Evolutionary conservation across 192 early-diverging fungal species (phyloP), one percentile per base, ranked within the genome.

Genomic region (Phlyctochytrium arcticum): DNA sequence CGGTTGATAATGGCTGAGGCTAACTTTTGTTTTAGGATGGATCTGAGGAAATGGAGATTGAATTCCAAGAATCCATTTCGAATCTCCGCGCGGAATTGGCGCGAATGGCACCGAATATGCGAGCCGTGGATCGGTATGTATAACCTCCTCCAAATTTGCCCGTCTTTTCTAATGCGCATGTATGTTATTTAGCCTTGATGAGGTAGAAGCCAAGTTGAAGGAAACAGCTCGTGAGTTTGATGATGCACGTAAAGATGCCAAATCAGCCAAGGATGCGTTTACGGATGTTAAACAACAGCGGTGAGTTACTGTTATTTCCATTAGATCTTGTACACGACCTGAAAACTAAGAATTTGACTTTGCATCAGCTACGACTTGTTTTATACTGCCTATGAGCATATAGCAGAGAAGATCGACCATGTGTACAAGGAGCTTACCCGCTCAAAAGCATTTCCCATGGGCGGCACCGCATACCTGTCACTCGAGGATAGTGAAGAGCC

Each of bases 391-490:
- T 99, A 87, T 79, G 82, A 75, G 54, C 93, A 99, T 64, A 88
- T 99, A 59, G 81, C 89, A 23, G 89, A 89, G 36, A 86, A 87
- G 21, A 99, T 99, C 79, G 94, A 97, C 75, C 82, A 82, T 50
- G 88, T 98, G 23, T 99, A 99, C 80, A 97, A 98, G 72, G 92
- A 95, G 32, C 78, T 99, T 27, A 99, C 97, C 6, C 85, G 80
- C 60, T 93, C 88, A 32, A 72, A 81, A 26, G 83, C 85, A 21
- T 95, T 97, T 71, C 92, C 95, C 5, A 68, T 91, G 54, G 97
- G 97, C 7, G 97, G 97, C 17, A 94, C 90, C 0, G 97, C 97
- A 0, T 96, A 98, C 53, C 70, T 99, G 67, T 91, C 83, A 5
- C 72, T 97, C 48, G 95, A 98, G 71, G 91, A 93, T 49, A 87